Percentiles rank a stretch among this genome's conserved stretches.
Conservation (phyloP, 2,329 filamentous ascomycete species). For the Cladophialophora immunda region DNA sequence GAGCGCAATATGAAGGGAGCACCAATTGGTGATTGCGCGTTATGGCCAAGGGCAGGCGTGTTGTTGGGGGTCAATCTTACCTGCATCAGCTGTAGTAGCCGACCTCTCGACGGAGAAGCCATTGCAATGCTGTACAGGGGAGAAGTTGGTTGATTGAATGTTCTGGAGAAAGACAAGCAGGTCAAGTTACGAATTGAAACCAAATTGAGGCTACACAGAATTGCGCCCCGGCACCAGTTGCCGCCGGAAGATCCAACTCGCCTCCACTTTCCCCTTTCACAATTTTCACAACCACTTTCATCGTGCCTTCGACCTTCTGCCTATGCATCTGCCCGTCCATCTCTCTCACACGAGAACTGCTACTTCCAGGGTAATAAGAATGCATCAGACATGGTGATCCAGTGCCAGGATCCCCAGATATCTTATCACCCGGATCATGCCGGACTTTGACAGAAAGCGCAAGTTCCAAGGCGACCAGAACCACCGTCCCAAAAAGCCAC, state of each 20-base stretch:
- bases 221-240: conserved; percentile 24
- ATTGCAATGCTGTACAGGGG: conserved; percentile 29
- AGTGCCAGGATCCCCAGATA: too few species aligned
- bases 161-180: too few species aligned
- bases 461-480: conserved; percentile 12
- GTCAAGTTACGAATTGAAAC: conserved; percentile 3
- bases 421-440: conserved; percentile 18
- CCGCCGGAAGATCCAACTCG: conserved; percentile 6
- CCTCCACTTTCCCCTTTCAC: conserved; percentile 17
- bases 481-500: conserved; percentile 16
- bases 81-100: conserved; percentile 40
- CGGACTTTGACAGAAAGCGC: conserved; percentile 24
- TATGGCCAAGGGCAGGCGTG: background rate
- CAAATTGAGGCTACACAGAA: conserved; percentile 4
- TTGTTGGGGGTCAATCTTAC: conserved; percentile 14
- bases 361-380: background rate
- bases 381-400: background rate
- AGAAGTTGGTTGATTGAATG: conserved; percentile 1
- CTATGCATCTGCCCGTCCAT: background rate
- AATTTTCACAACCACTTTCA: background rate
- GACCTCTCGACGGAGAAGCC: conserved; percentile 35
- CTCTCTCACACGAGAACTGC: background rate
- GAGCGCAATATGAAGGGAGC: background rate
- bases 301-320: background rate
- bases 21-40: background rate